Evolutionary conservation across 495 filamentous ascomycete species (phyloP).

Genomic region (Aspergillus leporis): DNA sequence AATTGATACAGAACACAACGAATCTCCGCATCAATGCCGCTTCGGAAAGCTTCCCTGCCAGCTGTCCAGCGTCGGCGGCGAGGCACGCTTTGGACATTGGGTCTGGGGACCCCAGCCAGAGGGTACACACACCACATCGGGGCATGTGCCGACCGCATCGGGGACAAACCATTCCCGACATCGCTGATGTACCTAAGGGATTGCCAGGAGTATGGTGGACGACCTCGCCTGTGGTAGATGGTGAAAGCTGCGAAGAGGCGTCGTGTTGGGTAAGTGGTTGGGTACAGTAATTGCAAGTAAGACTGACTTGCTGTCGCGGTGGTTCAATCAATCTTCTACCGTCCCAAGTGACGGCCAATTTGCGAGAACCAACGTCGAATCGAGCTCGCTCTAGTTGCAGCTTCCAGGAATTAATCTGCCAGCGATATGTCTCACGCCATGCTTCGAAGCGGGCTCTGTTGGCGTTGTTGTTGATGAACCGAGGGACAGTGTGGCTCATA

Average conservation of each 20-base stretch:
- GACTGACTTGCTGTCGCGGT: conserved; percentile 71
- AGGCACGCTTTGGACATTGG: conserved; percentile 59
- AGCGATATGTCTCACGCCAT: conserved; percentile 82
- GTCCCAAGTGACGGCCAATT: conserved; percentile 63
- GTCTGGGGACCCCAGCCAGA: conserved; percentile 79
- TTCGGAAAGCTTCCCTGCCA: conserved; percentile 28
- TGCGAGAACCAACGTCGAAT: conserved; percentile 57
- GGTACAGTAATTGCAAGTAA: conserved; percentile 85
- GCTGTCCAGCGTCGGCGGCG: conserved; percentile 48
- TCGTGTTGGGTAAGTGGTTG: conserved; percentile 48
- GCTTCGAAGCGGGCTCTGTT: conserved; percentile 60
- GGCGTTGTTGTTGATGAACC: conserved; percentile 68
- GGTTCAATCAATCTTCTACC: conserved; percentile 64
- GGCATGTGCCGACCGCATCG: conserved; percentile 86
- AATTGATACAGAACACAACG: conserved; percentile 82
- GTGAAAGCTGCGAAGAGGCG: conserved; percentile 37
- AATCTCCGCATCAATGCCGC: conserved; percentile 49
- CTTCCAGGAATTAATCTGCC: conserved; percentile 75
- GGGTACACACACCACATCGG: conserved; percentile 83
- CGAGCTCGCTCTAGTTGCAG: conserved; percentile 62
- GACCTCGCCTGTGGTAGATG: conserved; percentile 32
- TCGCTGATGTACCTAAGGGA: conserved; percentile 35
- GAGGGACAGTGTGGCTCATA: conserved; percentile 76
- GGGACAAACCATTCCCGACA: conserved; percentile 68
- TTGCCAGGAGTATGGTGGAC: conserved; percentile 41